Evolutionary conservation across 1,284 basidiomycete genomes (phyloP), one percentile per base, ranked within the genome.

Genomic region (Phellopilus nigrolimitatus): DNA sequence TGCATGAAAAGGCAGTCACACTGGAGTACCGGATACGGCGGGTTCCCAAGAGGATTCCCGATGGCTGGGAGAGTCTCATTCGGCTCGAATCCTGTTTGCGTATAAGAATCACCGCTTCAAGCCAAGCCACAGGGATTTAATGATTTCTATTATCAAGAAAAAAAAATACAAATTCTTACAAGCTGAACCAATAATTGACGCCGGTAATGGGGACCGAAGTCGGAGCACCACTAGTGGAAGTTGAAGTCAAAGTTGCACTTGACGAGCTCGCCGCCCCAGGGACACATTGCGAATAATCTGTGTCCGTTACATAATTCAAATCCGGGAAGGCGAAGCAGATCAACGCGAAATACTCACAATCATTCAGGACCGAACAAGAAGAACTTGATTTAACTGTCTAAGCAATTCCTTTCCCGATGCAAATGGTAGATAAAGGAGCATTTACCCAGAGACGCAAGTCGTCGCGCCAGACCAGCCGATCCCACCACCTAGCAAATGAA

Each of bases 11-110:
- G n/a, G 25, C 21, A 34, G 36, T 15, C 4, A 9, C 30, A n/a
- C 22, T 8, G 7, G 5, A n/a, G 34, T 30, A 65, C 66, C 1
- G 79, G 79, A 61, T 76, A 81, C 0, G 71, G 64, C 3, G 79
- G 79, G 61, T 82, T 82, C 1, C 79, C 79, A 31, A 82, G 61
- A 0, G 78, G 73, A 61, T 82, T 82, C 1, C 69, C 72, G 4
- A 64, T 48, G 21, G 66, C 58, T 0, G 79, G 79, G 2, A 73
- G 64, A 4, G 66, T 66, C 17, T 67, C 65, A 27, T 60, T 71
- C 24, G 67, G 62, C 36, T 62, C 60, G 64, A 81, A 82, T 0
- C 71, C 72, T 0, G 78, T 80, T 60, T 75, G 72, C 1, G 78
- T 77, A 64, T 79, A 80, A 4, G 78, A 80, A 58, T 81, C 79